Evolutionary conservation across 2,329 filamentous ascomycete genomes (phyloP), one percentile per base, ranked within the genome.

Genomic region (Hypoxylon sp.): DNA sequence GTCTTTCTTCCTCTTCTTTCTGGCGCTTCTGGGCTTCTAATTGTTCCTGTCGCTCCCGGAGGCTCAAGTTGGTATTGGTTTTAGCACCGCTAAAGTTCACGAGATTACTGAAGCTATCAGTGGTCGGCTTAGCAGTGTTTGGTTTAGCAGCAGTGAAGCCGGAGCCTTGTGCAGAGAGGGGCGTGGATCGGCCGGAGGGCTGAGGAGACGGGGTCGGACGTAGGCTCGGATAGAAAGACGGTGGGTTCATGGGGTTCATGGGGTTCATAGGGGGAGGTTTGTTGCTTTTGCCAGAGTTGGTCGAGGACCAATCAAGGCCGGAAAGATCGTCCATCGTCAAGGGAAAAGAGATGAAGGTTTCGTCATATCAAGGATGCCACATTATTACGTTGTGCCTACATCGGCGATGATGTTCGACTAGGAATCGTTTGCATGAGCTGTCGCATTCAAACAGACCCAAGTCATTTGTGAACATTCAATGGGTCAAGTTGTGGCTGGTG

Each of bases 41-140:
- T 65, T 87, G 88, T 68, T 89, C 87, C 79, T 93, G 92, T 74
- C 93, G 90, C 79, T 97, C 93, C 71, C 92, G 88, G 71, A 97
- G 81, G 67, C 89, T 91, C 14, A 98, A 83, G 70, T 91, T 96
- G 78, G 89, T 91, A 30, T 86, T 87, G 59, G 81, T 80, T 77
- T 90, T 90, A 55, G 85, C 81, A 30, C 86, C 80, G 51, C 87
- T 87, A 74, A 91, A 89, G 72, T 86, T 89, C 67, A 94, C 84
- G 56, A 96, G 83, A 74, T 90, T 91, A 75, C 92, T 92, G 80
- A 96, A 96, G 82, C 91, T 93, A 76, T 96, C 93, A 50, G 85
- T 81, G 5, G 86, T 79, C 36, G 89, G 75, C 72, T 87, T 91
- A 3, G 80, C 64, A 1, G 82, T 71, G 11, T 84, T 80, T 2